Percentiles rank a stretch among this genome's conserved stretches.
Evolutionary conservation across 768 basidiomycete species (phyloP).

Genomic region (Termitomyces sp.): DNA sequence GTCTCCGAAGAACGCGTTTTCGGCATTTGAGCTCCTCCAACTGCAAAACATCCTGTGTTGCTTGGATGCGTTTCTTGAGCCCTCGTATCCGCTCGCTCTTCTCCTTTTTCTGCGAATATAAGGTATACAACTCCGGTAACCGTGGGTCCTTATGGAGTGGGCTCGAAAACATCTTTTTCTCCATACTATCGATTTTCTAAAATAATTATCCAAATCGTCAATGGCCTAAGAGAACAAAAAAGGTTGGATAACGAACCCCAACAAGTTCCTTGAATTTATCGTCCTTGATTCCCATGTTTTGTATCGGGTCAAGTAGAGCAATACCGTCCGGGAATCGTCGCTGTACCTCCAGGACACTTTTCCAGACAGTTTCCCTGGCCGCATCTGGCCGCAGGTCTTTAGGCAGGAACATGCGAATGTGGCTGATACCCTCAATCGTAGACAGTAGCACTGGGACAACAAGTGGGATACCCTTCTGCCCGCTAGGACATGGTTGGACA

Average conservation of each 20-base stretch:
- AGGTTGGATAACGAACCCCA: slow-evolving; percentile 44
- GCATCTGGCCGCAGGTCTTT: slow-evolving; percentile 82
- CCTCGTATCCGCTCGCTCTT: slow-evolving; percentile 65
- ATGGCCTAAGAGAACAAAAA: neutral
- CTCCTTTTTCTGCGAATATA: slow-evolving; percentile 75
- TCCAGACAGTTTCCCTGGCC: slow-evolving; percentile 82
- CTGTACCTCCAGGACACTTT: slow-evolving; percentile 89
- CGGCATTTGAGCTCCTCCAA: slow-evolving; percentile 94
- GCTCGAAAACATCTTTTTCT: slow-evolving; percentile 78
- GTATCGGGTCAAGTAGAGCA: slow-evolving; percentile 81
- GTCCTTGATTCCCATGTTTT: slow-evolving; percentile 95
- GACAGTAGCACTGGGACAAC: slow-evolving; percentile 87
- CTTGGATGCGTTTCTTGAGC: slow-evolving; percentile 82
- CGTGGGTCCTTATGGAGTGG: slow-evolving; percentile 76
- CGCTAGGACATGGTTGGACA: slow-evolving; percentile 69
- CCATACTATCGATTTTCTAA: slow-evolving; percentile 90
- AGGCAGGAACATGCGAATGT: slow-evolving; percentile 82
- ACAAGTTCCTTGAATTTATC: slow-evolving; percentile 87
- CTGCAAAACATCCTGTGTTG: slow-evolving; percentile 90
- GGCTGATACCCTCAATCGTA: slow-evolving; percentile 82
- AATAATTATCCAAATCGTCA: neutral
- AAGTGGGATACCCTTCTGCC: slow-evolving; percentile 75
- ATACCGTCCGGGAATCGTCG: slow-evolving; percentile 87
- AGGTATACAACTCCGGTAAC: slow-evolving; percentile 76
- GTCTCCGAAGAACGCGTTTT: slow-evolving; percentile 87